Conservation (phyloP, 768 basidiomycete species). For the Boletus patriciae region DNA sequence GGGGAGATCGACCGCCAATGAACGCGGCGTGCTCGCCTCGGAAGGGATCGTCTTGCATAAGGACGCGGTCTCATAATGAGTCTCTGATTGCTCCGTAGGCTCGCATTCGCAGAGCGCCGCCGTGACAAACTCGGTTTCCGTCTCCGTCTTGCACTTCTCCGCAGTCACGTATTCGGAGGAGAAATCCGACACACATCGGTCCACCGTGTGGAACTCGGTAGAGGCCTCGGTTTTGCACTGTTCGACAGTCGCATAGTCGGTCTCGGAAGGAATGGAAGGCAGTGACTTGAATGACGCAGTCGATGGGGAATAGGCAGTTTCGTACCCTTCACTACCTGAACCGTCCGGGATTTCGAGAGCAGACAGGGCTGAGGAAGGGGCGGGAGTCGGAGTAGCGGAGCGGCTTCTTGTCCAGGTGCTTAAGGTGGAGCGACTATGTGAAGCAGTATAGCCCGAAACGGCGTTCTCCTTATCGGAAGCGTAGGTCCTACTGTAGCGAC, state of each 20-base stretch:
- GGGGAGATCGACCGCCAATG: conserved; percentile 37
- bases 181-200: conserved; percentile 41
- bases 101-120: conserved; percentile 43
- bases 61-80: conserved; percentile 51
- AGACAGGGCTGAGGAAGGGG: conserved; percentile 32
- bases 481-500: conserved; percentile 41
- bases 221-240: conserved; percentile 43
- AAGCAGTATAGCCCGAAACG: conserved; percentile 33
- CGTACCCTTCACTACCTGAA: conserved; percentile 54
- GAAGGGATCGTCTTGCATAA: conserved; percentile 39
- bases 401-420: conserved; percentile 36
- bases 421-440: conserved; percentile 35
- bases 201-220: conserved; percentile 51
- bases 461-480: conserved; percentile 61
- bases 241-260: conserved; percentile 44
- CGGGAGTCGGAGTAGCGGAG: conserved; percentile 32
- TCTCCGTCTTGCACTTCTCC: conserved; percentile 43
- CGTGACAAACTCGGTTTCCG: conserved; percentile 46
- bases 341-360: conserved; percentile 31
- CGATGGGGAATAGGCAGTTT: conserved; percentile 44
- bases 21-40: conserved; percentile 35
- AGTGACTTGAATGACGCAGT: conserved; percentile 55
- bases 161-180: conserved; percentile 54
- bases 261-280: conserved; percentile 59
- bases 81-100: conserved; percentile 40